A percentile compares a stretch with the other conserved stretches of the same genome.
Conservation (phyloP, 75 land plant genomes). For the Pseudotsuga menziesii region DNA sequence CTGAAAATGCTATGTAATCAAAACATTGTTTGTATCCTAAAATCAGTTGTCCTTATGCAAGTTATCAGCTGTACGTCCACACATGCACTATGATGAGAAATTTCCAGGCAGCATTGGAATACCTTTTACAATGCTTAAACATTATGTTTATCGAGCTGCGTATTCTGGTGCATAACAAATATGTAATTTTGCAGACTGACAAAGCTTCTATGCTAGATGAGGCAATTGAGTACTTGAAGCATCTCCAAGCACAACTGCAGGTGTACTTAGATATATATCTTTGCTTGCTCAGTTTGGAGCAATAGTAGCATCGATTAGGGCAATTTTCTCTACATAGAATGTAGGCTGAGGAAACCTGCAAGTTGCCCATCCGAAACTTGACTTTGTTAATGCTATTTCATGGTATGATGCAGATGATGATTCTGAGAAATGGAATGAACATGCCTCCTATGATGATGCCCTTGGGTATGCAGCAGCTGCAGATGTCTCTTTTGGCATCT, state of each 20-base stretch:
- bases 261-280: slow-evolving; percentile 9
- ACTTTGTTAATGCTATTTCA: background rate
- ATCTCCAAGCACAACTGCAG: slow-evolving; percentile 59
- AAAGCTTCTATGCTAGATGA: slow-evolving; percentile 76
- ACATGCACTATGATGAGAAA: background rate
- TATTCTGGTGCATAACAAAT: background rate
- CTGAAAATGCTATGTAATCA: background rate
- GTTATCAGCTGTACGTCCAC: background rate
- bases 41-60: background rate
- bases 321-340: background rate
- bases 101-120: background rate
- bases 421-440: slow-evolving; percentile 9
- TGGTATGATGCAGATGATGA: slow-evolving; percentile 13
- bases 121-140: background rate
- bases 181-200: slow-evolving; percentile 39
- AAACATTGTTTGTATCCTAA: background rate
- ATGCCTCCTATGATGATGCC: slow-evolving; percentile 14
- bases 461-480: slow-evolving; percentile 8
- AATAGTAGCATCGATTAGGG: background rate
- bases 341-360: background rate
- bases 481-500: slow-evolving; percentile 13
- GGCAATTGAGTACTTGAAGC: slow-evolving; percentile 65
- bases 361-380: background rate
- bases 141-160: background rate
- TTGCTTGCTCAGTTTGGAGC: background rate